phyloP scores from a whole-genome alignment of 805 yeast species.

The Barnettozyma salicaria region DNA sequence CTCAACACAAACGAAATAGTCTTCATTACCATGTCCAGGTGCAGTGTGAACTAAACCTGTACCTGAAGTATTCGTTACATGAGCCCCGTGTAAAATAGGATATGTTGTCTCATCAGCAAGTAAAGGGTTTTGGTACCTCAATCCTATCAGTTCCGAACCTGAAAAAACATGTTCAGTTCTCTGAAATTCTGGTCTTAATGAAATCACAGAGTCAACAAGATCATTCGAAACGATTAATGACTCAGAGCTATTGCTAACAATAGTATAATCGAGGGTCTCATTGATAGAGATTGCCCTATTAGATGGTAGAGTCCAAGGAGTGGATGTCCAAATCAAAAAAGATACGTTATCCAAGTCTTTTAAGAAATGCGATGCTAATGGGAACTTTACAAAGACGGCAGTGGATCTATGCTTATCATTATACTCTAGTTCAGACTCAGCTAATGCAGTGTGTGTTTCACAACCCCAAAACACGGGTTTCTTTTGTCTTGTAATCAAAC shows the following conservation, averaged over 20 bases:
- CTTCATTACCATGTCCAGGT: constrained; percentile 97
- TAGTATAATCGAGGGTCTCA: constrained; percentile 49
- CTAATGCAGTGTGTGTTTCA: constrained; percentile 88
- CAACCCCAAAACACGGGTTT: constrained; percentile 98
- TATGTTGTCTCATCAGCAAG: constrained; percentile 18
- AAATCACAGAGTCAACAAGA: constrained; percentile 36
- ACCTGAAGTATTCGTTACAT: constrained; percentile 78
- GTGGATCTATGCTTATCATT: constrained; percentile 61
- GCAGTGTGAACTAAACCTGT: constrained; percentile 97
- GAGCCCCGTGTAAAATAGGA: constrained; percentile 73
- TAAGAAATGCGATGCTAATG: constrained; percentile 33
- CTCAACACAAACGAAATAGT: constrained; percentile 62
- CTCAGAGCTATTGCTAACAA: constrained; percentile 37
- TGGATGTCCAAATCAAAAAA: constrained; percentile 88
- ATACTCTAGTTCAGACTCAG: constrained; percentile 94
- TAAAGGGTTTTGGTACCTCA: constrained; percentile 49
- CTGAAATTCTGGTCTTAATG: constrained; percentile 25
- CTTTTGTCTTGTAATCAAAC: constrained; percentile 72
- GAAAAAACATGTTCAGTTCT: constrained; percentile 27
- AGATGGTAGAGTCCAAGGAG: constrained; percentile 95
- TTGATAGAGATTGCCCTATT: constrained; percentile 79
- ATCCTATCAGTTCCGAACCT: constrained; percentile 38
- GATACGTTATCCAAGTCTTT: constrained; percentile 20
- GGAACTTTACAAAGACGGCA: constrained; percentile 67
- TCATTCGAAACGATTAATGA: constrained; percentile 51